Conservation (phyloP, 2,329 filamentous ascomycete genomes). For the Fusarium torreyae region DNA sequence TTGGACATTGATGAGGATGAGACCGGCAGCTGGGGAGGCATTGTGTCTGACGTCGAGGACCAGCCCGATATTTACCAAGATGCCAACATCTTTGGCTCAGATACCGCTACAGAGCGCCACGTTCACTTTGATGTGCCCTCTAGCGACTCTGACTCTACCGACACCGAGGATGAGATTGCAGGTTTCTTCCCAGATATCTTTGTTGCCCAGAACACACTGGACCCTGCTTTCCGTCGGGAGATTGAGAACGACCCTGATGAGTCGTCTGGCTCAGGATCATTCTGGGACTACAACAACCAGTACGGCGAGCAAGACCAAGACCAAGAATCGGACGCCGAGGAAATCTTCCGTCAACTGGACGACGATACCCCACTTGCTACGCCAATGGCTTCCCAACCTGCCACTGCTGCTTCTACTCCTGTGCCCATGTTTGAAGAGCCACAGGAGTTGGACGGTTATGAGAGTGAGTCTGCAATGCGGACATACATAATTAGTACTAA, state of each 20-base stretch:
- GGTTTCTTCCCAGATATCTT: conserved; percentile 85
- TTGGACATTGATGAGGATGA: conserved; percentile 60
- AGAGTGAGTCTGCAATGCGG: conserved; percentile 65
- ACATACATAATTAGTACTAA: conserved; percentile 56
- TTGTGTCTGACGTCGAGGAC: conserved; percentile 64
- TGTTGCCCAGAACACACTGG: conserved; percentile 80
- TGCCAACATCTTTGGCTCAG: conserved; percentile 60
- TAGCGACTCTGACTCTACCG: conserved; percentile 77
- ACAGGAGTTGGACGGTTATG: conserved; percentile 69
- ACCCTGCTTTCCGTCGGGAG: conserved; percentile 79
- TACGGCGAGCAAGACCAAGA: conserved; percentile 56
- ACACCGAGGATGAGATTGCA: conserved; percentile 72
- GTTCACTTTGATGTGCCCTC: conserved; percentile 81
- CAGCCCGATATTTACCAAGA: conserved; percentile 61
- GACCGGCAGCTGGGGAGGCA: conserved; percentile 69
- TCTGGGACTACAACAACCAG: conserved; percentile 74
- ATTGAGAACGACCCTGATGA: conserved; percentile 78
- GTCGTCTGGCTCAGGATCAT: conserved; percentile 70
- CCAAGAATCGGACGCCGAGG: conserved; percentile 60
- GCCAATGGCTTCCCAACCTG: conserved; percentile 54
- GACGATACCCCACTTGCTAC: conserved; percentile 62
- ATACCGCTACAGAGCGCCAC: conserved; percentile 67
- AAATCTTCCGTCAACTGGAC: conserved; percentile 56
- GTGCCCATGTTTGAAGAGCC: conserved; percentile 53
- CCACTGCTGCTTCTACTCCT: conserved; percentile 45